Base-by-base conservation (phyloP, 257 asterid species). In the Hygrophila difformis region DNA sequence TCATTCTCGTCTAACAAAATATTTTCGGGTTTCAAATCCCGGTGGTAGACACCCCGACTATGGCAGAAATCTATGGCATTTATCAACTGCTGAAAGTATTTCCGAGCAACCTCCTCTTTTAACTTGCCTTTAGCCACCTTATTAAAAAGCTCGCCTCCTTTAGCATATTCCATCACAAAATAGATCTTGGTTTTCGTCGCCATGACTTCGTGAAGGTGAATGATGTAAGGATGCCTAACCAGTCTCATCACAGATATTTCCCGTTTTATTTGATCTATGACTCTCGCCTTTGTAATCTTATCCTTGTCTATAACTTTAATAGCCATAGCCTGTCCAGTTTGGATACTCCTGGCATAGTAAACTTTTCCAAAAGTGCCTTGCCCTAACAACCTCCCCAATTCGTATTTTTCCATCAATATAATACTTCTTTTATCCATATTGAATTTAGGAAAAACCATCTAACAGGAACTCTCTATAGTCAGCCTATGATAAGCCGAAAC, bases 341-440 rank as follows among this genome's bases (percentile, higher is more conserved):
- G 58, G 49, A 79, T 29, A 51, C 77, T 65, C 68, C 89, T 70
- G 1, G 66, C 94, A 39, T 64, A 67, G 49, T 61, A 79, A 12
- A 86, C 94, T 65, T 86, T 86, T 1, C 93, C 96, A 44, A 86
- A 86, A 6, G 94, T 65, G 4, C 96, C 96, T 71, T 77, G 83
- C 20, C 96, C 96, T 29, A 86, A 70, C 34, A 86, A 59, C 62
- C 89, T 76, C 18, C 96, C 96, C 14, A 82, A 17, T 46, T 86
- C 96, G 14, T 82, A 86, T 49, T 63, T 60, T 61, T 74, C 68
- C 96, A 86, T 71, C 67, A 86, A 41, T 22, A 82, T 36, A 51
- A 48, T 39, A 8, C 56, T 67, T 14, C 47, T 78, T 21, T 47
- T 59, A 42, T 60, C 95, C 95, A 84, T 84, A 50, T 15, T 21